Evolutionary conservation across 371 early-diverging fungal genomes (phyloP).

Genomic region (Lichtheimia ornata): DNA sequence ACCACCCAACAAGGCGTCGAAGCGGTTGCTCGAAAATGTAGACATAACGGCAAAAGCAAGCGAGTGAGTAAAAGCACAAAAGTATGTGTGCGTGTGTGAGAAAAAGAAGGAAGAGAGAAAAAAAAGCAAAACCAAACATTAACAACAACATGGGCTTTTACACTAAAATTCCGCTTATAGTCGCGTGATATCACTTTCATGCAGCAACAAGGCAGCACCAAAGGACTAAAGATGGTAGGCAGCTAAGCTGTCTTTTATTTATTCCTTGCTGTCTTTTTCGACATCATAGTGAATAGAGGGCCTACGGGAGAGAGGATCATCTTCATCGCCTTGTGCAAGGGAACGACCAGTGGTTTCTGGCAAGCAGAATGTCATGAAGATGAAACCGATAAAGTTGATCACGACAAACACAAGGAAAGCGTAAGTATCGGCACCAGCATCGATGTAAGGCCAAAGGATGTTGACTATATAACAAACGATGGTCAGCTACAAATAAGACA

Average conservation of each 20-base stretch:
- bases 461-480: conserved; percentile 27
- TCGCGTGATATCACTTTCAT: not conserved
- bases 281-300: not conserved
- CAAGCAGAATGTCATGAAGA: conserved; percentile 42
- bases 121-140: conserved; percentile 1
- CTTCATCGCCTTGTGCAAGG: conserved; percentile 23
- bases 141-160: not conserved
- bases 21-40: conserved; percentile 30
- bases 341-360: conserved; percentile 46
- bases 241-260: not conserved
- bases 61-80: conserved; percentile 2
- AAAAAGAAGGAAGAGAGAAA: conserved; percentile 9
- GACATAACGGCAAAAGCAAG: conserved; percentile 27
- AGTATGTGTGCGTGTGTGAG: not conserved
- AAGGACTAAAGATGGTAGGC: not conserved
- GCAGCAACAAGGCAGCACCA: not conserved
- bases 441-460: conserved; percentile 43
- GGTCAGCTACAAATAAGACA: not conserved
- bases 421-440: conserved; percentile 29
- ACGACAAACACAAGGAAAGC: conserved; percentile 43
- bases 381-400: conserved; percentile 45
- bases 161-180: not conserved
- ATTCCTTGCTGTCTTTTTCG: not conserved
- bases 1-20: conserved; percentile 35
- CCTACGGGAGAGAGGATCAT: not conserved